Conservation (phyloP, 192 early-diverging fungal genomes). For the Umbelopsis sp. region DNA sequence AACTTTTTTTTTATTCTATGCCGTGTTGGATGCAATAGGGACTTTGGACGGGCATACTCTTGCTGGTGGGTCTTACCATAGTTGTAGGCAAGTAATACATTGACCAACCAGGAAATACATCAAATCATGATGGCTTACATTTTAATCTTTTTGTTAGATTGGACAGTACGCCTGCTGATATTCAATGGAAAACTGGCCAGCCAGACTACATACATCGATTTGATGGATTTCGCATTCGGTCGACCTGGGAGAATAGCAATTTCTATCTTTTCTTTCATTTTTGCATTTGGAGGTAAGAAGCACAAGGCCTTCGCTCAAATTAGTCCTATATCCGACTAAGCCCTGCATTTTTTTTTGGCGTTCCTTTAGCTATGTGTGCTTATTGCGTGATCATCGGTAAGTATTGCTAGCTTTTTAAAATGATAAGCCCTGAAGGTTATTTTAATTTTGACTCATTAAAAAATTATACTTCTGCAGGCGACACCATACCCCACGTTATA, state of each 20-base stretch:
- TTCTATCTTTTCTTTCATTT: conserved; percentile 89
- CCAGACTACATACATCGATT: conserved; percentile 78
- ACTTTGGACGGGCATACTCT: conserved; percentile 48
- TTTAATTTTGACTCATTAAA: neutral
- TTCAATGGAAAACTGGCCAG: conserved; percentile 77
- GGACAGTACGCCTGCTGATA: conserved; percentile 78
- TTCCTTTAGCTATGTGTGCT: conserved; percentile 54
- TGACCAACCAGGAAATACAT: neutral
- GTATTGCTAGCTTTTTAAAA: neutral
- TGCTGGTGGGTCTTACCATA: conserved; percentile 59
- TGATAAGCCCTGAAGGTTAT: neutral
- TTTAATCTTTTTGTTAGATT: conserved; percentile 47
- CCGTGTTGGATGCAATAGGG: conserved; percentile 24
- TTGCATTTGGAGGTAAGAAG: conserved; percentile 87
- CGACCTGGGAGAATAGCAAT: conserved; percentile 71
- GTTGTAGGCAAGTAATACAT: conserved; percentile 57
- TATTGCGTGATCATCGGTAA: conserved; percentile 67
- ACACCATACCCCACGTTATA: conserved; percentile 87
- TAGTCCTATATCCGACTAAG: neutral
- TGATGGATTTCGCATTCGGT: conserved; percentile 85
- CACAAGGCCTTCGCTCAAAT: neutral
- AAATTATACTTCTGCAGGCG: conserved; percentile 61
- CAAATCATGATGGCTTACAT: neutral
- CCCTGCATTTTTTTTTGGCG: neutral
- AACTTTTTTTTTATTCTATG: neutral